Evolutionary conservation across 1,284 basidiomycete species (phyloP).

Genomic region (Bjerkandera adusta): DNA sequence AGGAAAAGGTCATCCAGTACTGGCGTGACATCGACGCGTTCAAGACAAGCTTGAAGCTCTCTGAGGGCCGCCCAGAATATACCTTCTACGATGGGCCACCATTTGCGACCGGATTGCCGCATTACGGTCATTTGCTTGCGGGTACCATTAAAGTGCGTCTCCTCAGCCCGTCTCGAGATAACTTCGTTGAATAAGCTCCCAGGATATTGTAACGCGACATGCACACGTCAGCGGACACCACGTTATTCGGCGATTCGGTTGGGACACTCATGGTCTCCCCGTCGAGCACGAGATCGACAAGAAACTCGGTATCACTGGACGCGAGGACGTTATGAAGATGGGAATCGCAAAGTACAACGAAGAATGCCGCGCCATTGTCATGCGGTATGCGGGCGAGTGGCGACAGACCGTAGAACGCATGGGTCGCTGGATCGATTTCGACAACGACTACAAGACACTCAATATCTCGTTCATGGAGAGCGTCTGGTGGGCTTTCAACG

Average conservation of each 20-base stretch:
- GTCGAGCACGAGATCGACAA: conserved; percentile 99
- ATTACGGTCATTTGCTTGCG: conserved; percentile 90
- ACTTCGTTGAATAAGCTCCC: conserved; percentile 6
- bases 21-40: conserved; percentile 99
- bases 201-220: conserved; percentile 97
- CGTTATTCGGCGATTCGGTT: conserved; percentile 95
- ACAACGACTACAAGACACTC: conserved; percentile 99
- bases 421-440: conserved; percentile 99
- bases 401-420: conserved; percentile 93
- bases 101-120: conserved; percentile 95
- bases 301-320: conserved; percentile 88
- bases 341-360: conserved; percentile 98
- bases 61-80: conserved; percentile 85
- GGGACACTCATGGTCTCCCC: conserved; percentile 99
- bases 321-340: conserved; percentile 93
- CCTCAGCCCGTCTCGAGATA: conserved; percentile 3
- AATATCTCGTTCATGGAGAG: conserved; percentile 96
- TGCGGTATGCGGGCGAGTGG: conserved; percentile 97
- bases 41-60: conserved; percentile 89
- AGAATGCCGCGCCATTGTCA: conserved; percentile 96
- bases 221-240: conserved; percentile 93
- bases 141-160: conserved; percentile 91
- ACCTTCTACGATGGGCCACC: conserved; percentile 99
- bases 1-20: conserved; percentile 89
- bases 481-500: conserved; percentile 99